Evolutionary conservation across 2,329 filamentous ascomycete genomes (phyloP), one percentile per base, ranked within the genome.

Genomic region (Calonectria multiphialidica): DNA sequence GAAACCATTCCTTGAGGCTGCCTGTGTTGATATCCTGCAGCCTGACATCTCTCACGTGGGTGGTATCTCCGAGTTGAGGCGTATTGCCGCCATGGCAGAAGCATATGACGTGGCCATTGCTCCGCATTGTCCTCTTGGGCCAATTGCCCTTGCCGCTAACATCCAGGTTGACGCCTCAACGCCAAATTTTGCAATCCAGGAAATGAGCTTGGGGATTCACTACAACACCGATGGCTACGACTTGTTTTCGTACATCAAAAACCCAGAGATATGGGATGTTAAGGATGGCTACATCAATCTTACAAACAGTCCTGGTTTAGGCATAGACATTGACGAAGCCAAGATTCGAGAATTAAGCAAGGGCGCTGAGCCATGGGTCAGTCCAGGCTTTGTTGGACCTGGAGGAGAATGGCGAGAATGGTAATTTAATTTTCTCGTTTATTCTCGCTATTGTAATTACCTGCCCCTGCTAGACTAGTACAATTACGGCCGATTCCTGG

Each of bases 141-240:
- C 93, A 0, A 92, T 95, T 62, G 92, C 93, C 0, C 84, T 95
- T 18, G 93, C 93, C 0, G 93, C 93, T 0, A 91, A 88, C 68
- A 86, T 95, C 47, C 93, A 95, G 74, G 89, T 95, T 1, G 91
- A 90, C 28, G 86, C 89, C 23, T 85, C 83, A 12, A 90, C 85
- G 23, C 88, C 87, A 23, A 95, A 93, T 81, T 95, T 93, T 80
- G 90, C 88, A 0, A 95, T 95, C 37, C 91, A 94, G 79, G 93
- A 95, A 82, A 95, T 95, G 94, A 93, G 91, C 66, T 79, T 95
- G 35, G 94, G 93, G 0, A 95, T 96, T 76, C 94, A 96, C 80
- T 96, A 95, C 80, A 96, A 96, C 76, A 89, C 87, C 0, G 91
- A 90, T 1, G 87, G 90, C 2, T 87, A 91, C 76, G 93, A 94